Base-by-base conservation (phyloP, 73 alveolate genomes). In the Effrenium voratum region DNA sequence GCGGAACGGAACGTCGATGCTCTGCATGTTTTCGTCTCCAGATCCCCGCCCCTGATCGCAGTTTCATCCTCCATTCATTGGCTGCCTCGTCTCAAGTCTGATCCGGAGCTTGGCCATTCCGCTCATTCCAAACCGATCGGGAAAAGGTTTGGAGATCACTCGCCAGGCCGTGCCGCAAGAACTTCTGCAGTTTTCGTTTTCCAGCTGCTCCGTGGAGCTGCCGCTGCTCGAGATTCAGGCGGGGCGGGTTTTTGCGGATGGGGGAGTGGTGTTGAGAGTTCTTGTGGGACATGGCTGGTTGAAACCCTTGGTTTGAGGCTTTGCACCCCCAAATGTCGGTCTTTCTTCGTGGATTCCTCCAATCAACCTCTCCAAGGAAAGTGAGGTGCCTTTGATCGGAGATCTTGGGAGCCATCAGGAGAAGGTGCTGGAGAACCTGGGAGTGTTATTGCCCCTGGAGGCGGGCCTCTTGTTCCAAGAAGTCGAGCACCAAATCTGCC, bases 161-260 rank as follows among this genome's bases (percentile, higher is more conserved):
- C 19, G 34, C 60, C 92, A 82, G 92, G 92, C 46, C 36, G 92
- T 82, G 36, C 92, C 92, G 5, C 75, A 49, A 43, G 92, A 82
- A 41, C 50, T 82, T 49, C 92, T 82, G 8, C 76, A 82, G 50
- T 82, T 82, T 82, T 82, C 92, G 22, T 60, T 82, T 44, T 82
- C 92, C 75, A 82, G 75, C 50, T 82, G 92, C 75, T 82, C 92
- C 0, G 92, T 82, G 49, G 76, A 82, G 73, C 47, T 82, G 15
- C 92, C 44, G 3, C 10, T 72, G 13, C 92, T 82, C 40, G 92
- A 82, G 50, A n/a, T 82, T 13, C 91, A 77, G 88, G 88, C 8
- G 63, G n/a, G 3, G 41, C 63, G 30, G 86, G 79, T 66, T 66
- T 26, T 8, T 24, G 79, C 34, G 79, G 41, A 28, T 66, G n/a